Percentiles rank a stretch among this genome's conserved stretches.
Evolutionary conservation across 345 rosid species (phyloP).

Genomic region (Nephelium lappaceum): DNA sequence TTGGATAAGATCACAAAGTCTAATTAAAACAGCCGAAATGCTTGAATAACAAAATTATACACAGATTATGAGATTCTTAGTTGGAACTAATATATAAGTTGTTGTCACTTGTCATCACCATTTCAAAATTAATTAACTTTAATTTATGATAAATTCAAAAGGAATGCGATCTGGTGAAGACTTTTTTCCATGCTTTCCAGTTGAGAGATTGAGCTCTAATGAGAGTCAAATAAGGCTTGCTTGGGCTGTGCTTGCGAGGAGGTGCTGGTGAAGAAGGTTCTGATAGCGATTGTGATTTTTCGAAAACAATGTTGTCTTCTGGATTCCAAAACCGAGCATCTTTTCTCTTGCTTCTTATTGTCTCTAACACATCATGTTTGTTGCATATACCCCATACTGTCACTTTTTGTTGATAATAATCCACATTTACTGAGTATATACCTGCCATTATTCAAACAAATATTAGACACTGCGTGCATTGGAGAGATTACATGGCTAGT

Average conservation of each 20-base stretch:
- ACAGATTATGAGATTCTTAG: slow-evolving; percentile 4
- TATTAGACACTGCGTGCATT: no score
- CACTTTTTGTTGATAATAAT: slow-evolving; percentile 71
- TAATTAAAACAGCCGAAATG: slow-evolving; percentile 1
- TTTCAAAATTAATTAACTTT: not conserved
- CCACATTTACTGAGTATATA: slow-evolving; percentile 74
- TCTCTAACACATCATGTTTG: slow-evolving; percentile 62
- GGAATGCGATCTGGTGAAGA: slow-evolving; percentile 67
- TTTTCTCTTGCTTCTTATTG: slow-evolving; percentile 70
- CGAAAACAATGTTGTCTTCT: slow-evolving; percentile 40
- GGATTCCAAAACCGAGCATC: slow-evolving; percentile 76
- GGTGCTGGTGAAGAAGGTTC: slow-evolving; percentile 10
- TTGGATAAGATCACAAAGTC: not conserved
- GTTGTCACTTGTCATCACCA: not conserved
- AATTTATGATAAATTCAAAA: slow-evolving; percentile 31
- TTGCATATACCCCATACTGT: slow-evolving; percentile 94
- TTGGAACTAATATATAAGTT: not conserved
- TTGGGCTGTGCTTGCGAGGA: not conserved
- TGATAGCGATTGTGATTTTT: slow-evolving; percentile 10
- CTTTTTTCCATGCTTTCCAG: slow-evolving; percentile 60
- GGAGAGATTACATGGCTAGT: no score
- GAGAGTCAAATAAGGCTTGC: slow-evolving; percentile 38
- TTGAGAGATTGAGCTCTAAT: slow-evolving; percentile 58
- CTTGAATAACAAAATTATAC: not conserved
- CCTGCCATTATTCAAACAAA: slow-evolving; percentile 40